A percentile compares a stretch with the other conserved stretches of the same genome.
Evolutionary conservation across 371 early-diverging fungal genomes (phyloP).

Genomic region (Sporodiniella umbellata): DNA sequence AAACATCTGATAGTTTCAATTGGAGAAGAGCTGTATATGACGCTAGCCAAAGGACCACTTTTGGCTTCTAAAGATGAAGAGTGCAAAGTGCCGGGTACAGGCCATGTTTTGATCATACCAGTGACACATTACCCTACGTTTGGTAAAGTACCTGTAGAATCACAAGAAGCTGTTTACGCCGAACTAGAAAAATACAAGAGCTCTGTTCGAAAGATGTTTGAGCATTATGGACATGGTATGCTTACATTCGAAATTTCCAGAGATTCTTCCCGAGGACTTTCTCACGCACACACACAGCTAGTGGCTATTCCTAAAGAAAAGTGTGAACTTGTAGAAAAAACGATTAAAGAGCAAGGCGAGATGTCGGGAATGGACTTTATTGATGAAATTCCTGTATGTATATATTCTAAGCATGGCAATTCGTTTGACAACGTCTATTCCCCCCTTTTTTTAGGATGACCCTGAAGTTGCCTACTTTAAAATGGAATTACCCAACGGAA

Average conservation of each 20-base stretch:
- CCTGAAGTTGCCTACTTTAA: conserved; percentile 53
- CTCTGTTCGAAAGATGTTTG: conserved; percentile 45
- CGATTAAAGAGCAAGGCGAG: conserved; percentile 34
- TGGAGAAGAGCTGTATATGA: conserved; percentile 67
- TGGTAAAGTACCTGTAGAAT: conserved; percentile 38
- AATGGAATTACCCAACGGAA: conserved; percentile 61
- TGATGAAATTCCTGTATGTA: conserved; percentile 47
- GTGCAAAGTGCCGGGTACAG: conserved; percentile 56
- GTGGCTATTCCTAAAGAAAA: conserved; percentile 44
- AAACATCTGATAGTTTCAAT: conserved; percentile 79
- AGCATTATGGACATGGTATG: conserved; percentile 49
- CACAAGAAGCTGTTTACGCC: conserved; percentile 33
- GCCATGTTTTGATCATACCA: conserved; percentile 73
- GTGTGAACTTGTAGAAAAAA: conserved; percentile 26
- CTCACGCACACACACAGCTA: conserved; percentile 70
- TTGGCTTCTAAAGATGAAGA: conserved; percentile 22
- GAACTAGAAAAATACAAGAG: conserved; percentile 64
- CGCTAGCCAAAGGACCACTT: conserved; percentile 76
- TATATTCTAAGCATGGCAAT: too few relatives aligned
- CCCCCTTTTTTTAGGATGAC: conserved; percentile 1
- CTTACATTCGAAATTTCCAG: conserved; percentile 71
- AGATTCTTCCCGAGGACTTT: conserved; percentile 37
- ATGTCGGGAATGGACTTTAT: conserved; percentile 30
- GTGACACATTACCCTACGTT: conserved; percentile 67
- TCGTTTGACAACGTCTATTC: background rate